Evolutionary conservation across 441 rosid species (phyloP).

Genomic region (Jatropha podagrica): DNA sequence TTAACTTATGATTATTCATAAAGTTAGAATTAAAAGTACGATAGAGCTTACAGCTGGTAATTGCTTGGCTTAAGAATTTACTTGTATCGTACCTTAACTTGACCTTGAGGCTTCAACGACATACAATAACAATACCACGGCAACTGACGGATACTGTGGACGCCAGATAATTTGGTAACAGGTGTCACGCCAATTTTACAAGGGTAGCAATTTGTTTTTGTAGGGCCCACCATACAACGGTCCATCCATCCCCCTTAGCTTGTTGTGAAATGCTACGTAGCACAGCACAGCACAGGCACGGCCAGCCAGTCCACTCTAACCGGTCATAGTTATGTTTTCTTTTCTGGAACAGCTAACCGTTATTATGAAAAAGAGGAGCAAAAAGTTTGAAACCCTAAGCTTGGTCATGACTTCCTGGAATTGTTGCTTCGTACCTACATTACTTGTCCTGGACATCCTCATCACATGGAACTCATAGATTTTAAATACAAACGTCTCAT

Average conservation of each 20-base stretch:
- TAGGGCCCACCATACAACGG: not conserved
- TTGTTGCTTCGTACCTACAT: constrained; percentile 3
- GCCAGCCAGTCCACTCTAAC: not conserved
- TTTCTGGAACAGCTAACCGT: not conserved
- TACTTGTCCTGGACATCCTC: not conserved
- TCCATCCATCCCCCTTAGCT: not conserved
- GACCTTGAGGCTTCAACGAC: not conserved
- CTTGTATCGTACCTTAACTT: not conserved
- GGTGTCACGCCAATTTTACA: constrained; percentile 15
- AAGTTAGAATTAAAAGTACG: too few relatives aligned
- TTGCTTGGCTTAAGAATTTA: not conserved
- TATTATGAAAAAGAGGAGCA: too few relatives aligned
- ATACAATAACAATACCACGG: not conserved
- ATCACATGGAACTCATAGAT: not conserved
- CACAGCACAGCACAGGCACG: not conserved
- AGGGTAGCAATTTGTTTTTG: not conserved
- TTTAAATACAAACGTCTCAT: not conserved
- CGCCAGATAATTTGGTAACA: not conserved
- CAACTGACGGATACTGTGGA: not conserved
- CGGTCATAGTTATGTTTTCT: not conserved
- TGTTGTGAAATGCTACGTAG: not conserved
- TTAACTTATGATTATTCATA: too few relatives aligned
- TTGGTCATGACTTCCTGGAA: not conserved
- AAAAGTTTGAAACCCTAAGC: too few relatives aligned
- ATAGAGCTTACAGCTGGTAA: not conserved